Percentiles rank a stretch among this genome's conserved stretches.
These are phyloP conservation scores for Cruciata laevipes DNA, from an alignment of 257 asterid genomes.

Conservation along the genomic window DNA sequence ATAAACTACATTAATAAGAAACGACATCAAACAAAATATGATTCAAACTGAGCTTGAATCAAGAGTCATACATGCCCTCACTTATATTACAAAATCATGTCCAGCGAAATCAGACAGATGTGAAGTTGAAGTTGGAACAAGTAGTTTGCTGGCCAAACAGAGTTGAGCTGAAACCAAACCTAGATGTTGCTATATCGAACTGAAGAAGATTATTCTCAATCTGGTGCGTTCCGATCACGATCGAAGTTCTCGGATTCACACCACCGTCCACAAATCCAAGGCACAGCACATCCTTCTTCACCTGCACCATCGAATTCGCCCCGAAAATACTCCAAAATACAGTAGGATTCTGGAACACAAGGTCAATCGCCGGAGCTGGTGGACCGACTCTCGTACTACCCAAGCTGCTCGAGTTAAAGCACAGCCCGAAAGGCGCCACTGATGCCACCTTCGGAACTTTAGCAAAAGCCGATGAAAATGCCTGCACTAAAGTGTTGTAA, in stretches of 20 bases:
- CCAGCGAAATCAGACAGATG: not conserved
- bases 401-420: conserved; percentile 35
- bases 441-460: conserved; percentile 34
- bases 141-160: conserved; percentile 26
- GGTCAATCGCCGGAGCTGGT: conserved; percentile 36
- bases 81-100: no score
- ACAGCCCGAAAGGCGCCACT: conserved; percentile 45
- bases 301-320: conserved; percentile 33
- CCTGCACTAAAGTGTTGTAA: conserved; percentile 9
- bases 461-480: conserved; percentile 13
- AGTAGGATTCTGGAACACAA: conserved; percentile 19
- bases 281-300: conserved; percentile 26
- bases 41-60: not conserved
- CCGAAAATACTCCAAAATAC: conserved; percentile 26
- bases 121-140: conserved; percentile 34
- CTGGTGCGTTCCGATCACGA: conserved; percentile 42
- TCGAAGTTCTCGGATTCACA: conserved; percentile 14
- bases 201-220: conserved; percentile 41
- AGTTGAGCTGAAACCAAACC: conserved; percentile 40
- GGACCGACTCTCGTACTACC: conserved; percentile 29
- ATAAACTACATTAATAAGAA: not conserved
- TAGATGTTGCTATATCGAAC: conserved; percentile 37
- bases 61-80: no score
- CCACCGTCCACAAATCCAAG: conserved; percentile 44
- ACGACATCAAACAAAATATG: not conserved